Evolutionary conservation across 2,329 filamentous ascomycete genomes (phyloP), one percentile per base, ranked within the genome.

Genomic region (Fusarium poae): DNA sequence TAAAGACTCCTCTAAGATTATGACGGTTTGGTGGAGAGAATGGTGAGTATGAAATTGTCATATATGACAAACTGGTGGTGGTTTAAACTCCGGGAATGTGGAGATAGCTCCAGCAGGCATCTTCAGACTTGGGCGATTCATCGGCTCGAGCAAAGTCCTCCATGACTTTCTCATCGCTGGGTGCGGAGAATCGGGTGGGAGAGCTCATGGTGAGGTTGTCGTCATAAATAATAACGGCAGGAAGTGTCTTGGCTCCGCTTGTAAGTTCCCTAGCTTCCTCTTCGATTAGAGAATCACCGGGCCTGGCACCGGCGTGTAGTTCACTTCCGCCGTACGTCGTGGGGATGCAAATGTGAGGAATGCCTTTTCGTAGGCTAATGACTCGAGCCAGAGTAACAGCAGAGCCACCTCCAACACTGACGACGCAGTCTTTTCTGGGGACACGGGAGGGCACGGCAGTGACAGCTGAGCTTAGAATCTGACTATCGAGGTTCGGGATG

Each of bases 351-450:
- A 89, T 83, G 71, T 89, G 86, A 21, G 84, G 85, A 34, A 88
- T 78, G 0, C 81, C 81, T 34, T 85, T 87, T 42, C 84, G 81
- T 48, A 84, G 77, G 46, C 82, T 82, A 53, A 89, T 82, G 1
- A 84, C 83, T 67, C 86, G 85, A 4, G 86, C 86, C 23, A 91
- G 77, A 3, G 86, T 87, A 53, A 88, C 86, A 4, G 88, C 89
- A 55, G 86, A 88, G 29, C 87, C 86, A 51, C 88, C 88, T 7
- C 89, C 89, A 62, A 91, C 85, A 40, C 86, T 89, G 44, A 90
- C 79, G 39, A 90, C 80, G 29, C 83, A 83, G 74, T 91, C 89
- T 20, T 84, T 83, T 6, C 77, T 78, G 8, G 73, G 55, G 8
- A 79, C 73, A 18, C 73, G 44, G 11, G 60, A 25, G 5, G 56